Evolutionary conservation across 2,329 filamentous ascomycete species (phyloP).

Genomic region (Drechslerella dactyloides): DNA sequence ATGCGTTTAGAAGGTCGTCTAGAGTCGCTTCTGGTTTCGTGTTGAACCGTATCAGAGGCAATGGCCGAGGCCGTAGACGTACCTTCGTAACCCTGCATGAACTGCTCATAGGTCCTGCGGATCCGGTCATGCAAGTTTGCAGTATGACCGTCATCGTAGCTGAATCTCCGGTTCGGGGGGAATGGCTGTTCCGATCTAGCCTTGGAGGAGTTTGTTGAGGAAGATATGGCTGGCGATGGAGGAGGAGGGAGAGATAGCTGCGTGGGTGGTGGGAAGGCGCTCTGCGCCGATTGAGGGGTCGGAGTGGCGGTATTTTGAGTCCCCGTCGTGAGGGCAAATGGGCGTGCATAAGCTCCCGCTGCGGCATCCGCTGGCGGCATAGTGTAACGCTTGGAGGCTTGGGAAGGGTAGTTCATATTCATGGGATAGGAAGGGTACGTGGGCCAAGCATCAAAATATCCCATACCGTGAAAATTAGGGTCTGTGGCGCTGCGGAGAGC

Average conservation of each 20-base stretch:
- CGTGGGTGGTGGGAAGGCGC: slow-evolving; percentile 37
- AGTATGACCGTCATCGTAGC: slow-evolving; percentile 43
- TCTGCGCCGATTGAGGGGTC: slow-evolving; percentile 26
- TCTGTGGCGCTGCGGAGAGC: slow-evolving; percentile 31
- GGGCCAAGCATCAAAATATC: slow-evolving; percentile 44
- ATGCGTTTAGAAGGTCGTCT: slow-evolving; percentile 50
- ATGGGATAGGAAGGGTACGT: slow-evolving; percentile 5
- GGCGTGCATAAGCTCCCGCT: slow-evolving; percentile 1
- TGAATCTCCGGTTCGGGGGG: slow-evolving; percentile 27
- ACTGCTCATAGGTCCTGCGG: slow-evolving; percentile 29
- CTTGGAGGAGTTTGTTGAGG: slow-evolving; percentile 32
- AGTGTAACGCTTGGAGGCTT: slow-evolving; percentile 20
- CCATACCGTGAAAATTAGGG: slow-evolving; percentile 40
- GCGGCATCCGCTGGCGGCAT: slow-evolving; percentile 21
- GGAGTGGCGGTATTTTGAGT: slow-evolving; percentile 9
- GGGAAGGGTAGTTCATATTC: slow-evolving; percentile 18
- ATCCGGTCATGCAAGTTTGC: slow-evolving; percentile 19
- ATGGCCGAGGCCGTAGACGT: slow-evolving; percentile 47
- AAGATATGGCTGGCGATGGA: slow-evolving; percentile 31
- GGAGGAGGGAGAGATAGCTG: slow-evolving; percentile 31
- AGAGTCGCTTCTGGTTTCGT: slow-evolving; percentile 51
- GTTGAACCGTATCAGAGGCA: slow-evolving; percentile 51
- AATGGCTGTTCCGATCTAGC: slow-evolving; percentile 13
- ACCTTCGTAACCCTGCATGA: slow-evolving; percentile 50
- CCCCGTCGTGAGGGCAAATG: slow-evolving; percentile 6